phyloP scores from a whole-genome alignment of 140 eudicot genomes.

The Senecio squalidus region DNA sequence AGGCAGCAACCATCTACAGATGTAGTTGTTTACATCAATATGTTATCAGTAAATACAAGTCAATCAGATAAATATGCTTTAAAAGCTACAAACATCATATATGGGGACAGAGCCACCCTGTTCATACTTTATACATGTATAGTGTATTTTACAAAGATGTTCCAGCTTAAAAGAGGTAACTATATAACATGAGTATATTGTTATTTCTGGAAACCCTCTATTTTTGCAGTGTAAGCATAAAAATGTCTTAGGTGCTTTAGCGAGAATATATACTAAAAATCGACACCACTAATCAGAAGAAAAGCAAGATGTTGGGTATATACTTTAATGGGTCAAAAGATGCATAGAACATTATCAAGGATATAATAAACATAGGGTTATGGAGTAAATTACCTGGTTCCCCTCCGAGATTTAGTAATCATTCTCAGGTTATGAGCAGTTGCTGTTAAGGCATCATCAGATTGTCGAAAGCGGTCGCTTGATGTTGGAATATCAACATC shows the following conservation, averaged over 20 bases:
- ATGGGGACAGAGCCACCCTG: no score
- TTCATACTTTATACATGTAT: no score
- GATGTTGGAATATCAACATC: conserved; percentile 74
- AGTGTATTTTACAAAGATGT: no score
- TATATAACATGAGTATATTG: no score
- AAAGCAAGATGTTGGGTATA: background rate
- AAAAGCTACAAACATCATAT: no score
- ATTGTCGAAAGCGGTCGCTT: conserved; percentile 34
- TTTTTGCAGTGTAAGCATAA: no score
- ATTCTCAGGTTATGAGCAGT: conserved; percentile 53
- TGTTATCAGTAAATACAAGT: no score
- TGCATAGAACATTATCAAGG: background rate
- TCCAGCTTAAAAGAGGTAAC: no score
- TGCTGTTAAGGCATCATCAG: conserved; percentile 47
- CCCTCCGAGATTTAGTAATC: conserved; percentile 45
- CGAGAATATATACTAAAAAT: background rate
- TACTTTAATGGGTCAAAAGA: conserved; percentile 5
- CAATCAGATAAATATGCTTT: no score
- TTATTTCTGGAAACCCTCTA: no score
- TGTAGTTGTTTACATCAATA: no score
- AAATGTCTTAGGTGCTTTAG: no score
- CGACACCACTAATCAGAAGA: background rate
- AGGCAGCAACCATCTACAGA: background rate
- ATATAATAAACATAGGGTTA: background rate
- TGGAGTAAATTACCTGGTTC: conserved; percentile 38